phyloP scores from a whole-genome alignment of 2,329 filamentous ascomycete species.

The Furcasterigmium furcatum region DNA sequence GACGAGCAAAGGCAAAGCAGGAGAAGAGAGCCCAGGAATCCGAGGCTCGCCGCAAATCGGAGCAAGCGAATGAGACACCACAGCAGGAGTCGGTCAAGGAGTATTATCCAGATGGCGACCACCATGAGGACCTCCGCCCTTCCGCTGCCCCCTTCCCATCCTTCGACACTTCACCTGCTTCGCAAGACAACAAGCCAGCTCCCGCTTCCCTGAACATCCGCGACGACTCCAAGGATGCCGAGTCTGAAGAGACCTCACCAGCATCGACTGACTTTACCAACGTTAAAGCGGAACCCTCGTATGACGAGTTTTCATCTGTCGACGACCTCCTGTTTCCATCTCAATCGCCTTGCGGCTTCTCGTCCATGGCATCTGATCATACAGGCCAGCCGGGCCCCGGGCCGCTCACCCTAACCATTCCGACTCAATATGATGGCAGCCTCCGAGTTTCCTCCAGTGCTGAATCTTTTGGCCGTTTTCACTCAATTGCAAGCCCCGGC shows the following conservation, averaged over 20 bases:
- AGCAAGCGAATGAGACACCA: constrained; percentile 30
- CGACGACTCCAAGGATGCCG: constrained; percentile 1
- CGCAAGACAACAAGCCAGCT: too few species aligned
- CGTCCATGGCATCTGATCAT: constrained; percentile 2
- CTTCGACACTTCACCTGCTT: not conserved
- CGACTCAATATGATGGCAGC: constrained; percentile 7
- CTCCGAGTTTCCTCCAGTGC: constrained; percentile 7
- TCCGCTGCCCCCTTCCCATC: constrained; percentile 29
- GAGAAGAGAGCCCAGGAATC: constrained; percentile 53
- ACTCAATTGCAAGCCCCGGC: constrained; percentile 4
- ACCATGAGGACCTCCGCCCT: constrained; percentile 31
- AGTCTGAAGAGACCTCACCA: constrained; percentile 10
- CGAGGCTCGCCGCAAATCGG: constrained; percentile 30
- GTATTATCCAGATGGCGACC: constrained; percentile 25
- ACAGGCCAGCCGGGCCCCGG: constrained; percentile 3
- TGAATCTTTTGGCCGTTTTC: constrained; percentile 8
- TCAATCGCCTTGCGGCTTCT: constrained; percentile 10
- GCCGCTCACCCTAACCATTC: constrained; percentile 10
- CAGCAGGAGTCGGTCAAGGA: constrained; percentile 28
- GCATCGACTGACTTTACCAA: constrained; percentile 8
- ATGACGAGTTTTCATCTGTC: constrained; percentile 6
- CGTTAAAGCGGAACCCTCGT: constrained; percentile 3
- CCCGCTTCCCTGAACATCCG: not conserved
- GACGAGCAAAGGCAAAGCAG: constrained; percentile 63
- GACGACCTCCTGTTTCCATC: constrained; percentile 6